phyloP scores from a whole-genome alignment of 805 yeast species.

The Pichia deserticola region DNA sequence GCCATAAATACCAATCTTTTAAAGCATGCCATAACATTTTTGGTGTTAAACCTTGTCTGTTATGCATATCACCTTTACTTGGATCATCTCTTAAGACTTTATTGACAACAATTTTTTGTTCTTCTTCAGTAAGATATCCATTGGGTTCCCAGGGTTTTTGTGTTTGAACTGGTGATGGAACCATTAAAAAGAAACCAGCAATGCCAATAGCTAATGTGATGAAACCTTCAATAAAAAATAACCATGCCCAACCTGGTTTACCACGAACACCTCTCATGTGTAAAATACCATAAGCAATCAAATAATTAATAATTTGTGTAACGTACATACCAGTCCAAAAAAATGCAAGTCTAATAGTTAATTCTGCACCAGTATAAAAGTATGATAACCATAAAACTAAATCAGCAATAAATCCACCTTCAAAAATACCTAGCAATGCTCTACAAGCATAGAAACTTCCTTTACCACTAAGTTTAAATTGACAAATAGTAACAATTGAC shows the following conservation, averaged over 20 bases:
- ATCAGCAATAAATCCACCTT: conserved; percentile 68
- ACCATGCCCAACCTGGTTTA: conserved; percentile 55
- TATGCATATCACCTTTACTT: conserved; percentile 55
- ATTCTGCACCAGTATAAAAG: conserved; percentile 53
- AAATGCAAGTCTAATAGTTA: conserved; percentile 48
- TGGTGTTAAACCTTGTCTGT: conserved; percentile 43
- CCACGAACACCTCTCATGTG: conserved; percentile 38
- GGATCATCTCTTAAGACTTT: conserved; percentile 58
- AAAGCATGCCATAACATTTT: conserved; percentile 35
- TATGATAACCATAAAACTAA: conserved; percentile 56
- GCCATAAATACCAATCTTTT: conserved; percentile 47
- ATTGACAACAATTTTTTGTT: conserved; percentile 51
- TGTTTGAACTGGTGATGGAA: conserved; percentile 28
- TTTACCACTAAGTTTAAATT: conserved; percentile 36
- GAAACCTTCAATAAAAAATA: conserved; percentile 56
- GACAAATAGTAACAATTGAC: conserved; percentile 48
- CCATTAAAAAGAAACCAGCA: conserved; percentile 24
- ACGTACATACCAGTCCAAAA: conserved; percentile 52
- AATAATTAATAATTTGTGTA: conserved; percentile 38
- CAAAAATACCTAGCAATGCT: conserved; percentile 45
- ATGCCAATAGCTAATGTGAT: conserved; percentile 49
- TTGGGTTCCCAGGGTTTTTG: conserved; percentile 20
- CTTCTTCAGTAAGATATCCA: conserved; percentile 42
- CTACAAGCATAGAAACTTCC: conserved; percentile 41
- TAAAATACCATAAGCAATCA: conserved; percentile 44